These are phyloP conservation scores for Cyclanthera cordifolia DNA, from an alignment of 306 rosid species.

Conservation along the genomic window DNA sequence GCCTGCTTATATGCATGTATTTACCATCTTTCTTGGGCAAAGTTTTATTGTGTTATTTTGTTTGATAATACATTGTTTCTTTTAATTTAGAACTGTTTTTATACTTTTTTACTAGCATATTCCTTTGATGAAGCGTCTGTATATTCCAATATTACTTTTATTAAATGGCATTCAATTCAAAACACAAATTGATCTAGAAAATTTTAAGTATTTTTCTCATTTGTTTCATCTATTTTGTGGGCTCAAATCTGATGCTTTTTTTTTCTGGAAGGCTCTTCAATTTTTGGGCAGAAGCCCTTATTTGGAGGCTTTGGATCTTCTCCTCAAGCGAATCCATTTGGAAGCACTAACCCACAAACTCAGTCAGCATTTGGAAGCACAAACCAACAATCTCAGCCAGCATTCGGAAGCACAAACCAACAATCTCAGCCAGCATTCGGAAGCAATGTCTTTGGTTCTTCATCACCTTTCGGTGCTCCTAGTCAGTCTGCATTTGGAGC, in stretches of 20 bases:
- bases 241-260: constrained; percentile 18
- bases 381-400: constrained; percentile 65
- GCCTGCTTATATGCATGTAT: not conserved
- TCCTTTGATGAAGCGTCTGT: not conserved
- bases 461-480: constrained; percentile 68
- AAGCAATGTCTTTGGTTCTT: constrained; percentile 66
- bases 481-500: constrained; percentile 51
- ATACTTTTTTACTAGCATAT: not conserved
- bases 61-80: not conserved
- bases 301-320: constrained; percentile 80
- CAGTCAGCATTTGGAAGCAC: constrained; percentile 75
- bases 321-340: constrained; percentile 69
- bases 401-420: constrained; percentile 60
- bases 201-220: not conserved
- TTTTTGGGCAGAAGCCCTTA: constrained; percentile 74
- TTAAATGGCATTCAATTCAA: not conserved
- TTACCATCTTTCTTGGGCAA: not conserved
- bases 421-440: constrained; percentile 87
- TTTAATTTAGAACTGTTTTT: not conserved
- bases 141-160: not conserved
- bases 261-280: constrained; percentile 44
- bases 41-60: no score
- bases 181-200: not conserved
- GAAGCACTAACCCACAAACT: constrained; percentile 67
- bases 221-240: not conserved